phyloP scores from a whole-genome alignment of 495 filamentous ascomycete species.

The Xylaria longipes region DNA sequence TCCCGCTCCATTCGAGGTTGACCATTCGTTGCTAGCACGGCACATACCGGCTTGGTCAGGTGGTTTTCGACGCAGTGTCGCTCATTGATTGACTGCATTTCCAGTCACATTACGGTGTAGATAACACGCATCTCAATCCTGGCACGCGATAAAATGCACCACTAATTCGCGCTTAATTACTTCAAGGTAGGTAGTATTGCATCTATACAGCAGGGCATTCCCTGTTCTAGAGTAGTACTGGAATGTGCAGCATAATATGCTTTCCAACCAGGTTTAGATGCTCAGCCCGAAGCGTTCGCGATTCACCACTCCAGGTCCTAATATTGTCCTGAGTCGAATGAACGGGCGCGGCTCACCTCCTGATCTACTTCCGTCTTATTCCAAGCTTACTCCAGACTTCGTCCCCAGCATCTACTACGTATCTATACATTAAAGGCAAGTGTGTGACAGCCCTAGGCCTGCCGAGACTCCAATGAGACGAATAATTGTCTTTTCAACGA shows the following conservation, averaged over 20 bases:
- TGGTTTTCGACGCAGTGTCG: constrained; percentile 1
- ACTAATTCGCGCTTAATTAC: background rate
- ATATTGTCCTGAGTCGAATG: background rate
- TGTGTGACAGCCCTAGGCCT: background rate
- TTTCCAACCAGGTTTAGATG: background rate
- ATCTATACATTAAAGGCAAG: background rate
- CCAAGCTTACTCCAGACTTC: background rate
- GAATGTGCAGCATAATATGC: background rate
- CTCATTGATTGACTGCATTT: background rate
- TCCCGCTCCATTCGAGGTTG: background rate
- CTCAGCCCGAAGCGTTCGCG: constrained; percentile 2
- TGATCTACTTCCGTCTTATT: background rate
- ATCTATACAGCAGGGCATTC: background rate
- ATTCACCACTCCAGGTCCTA: background rate
- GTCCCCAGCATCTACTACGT: background rate
- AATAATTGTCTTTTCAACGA: background rate
- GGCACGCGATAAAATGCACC: background rate
- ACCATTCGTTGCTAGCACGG: background rate
- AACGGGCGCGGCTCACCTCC: background rate
- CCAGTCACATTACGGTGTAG: background rate
- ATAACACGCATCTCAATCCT: background rate
- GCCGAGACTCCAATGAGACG: background rate
- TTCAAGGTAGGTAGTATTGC: background rate
- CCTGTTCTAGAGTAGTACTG: constrained; percentile 9
- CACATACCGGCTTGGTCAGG: constrained; percentile 8